Percentiles rank a stretch among this genome's conserved stretches.
Conservation (phyloP, 805 yeast genomes). For the Blastobotrys americana region DNA sequence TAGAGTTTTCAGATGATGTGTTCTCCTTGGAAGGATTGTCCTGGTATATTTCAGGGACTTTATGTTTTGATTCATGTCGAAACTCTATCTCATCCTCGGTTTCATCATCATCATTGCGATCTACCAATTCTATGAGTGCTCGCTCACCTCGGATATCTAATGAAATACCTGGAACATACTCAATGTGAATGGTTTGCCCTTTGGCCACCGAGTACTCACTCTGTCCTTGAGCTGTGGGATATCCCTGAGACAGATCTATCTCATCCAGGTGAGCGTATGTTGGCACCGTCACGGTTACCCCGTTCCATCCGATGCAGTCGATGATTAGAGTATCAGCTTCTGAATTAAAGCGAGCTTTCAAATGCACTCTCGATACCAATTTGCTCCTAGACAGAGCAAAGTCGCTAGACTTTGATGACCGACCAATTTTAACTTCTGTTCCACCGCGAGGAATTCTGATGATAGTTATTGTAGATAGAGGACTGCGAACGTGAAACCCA, state of each 20-base stretch:
- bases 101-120: constrained; percentile 42
- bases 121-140: constrained; percentile 43
- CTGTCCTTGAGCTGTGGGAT: constrained; percentile 16
- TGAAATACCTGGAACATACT: constrained; percentile 52
- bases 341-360: constrained; percentile 41
- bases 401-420: constrained; percentile 58
- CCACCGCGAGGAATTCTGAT: constrained; percentile 39
- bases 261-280: constrained; percentile 16
- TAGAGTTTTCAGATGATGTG: too few relatives aligned
- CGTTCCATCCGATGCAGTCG: constrained; percentile 78
- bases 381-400: constrained; percentile 44
- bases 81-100: constrained; percentile 31
- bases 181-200: constrained; percentile 59
- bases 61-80: too few relatives aligned
- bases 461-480: constrained; percentile 33
- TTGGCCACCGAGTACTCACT: constrained; percentile 46
- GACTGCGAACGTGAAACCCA: constrained; percentile 26
- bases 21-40: too few relatives aligned
- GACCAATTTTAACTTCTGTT: constrained; percentile 45
- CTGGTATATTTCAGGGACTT: too few relatives aligned
- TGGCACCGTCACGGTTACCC: constrained; percentile 63
- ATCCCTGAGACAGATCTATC: constrained; percentile 5
- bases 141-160: constrained; percentile 68
- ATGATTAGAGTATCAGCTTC: constrained; percentile 38
- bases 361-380: constrained; percentile 62